Evolutionary conservation across 176 grass and related monocot genomes (phyloP), one percentile per base, ranked within the genome.

Genomic region (Rhipidocladum racemiflorum): DNA sequence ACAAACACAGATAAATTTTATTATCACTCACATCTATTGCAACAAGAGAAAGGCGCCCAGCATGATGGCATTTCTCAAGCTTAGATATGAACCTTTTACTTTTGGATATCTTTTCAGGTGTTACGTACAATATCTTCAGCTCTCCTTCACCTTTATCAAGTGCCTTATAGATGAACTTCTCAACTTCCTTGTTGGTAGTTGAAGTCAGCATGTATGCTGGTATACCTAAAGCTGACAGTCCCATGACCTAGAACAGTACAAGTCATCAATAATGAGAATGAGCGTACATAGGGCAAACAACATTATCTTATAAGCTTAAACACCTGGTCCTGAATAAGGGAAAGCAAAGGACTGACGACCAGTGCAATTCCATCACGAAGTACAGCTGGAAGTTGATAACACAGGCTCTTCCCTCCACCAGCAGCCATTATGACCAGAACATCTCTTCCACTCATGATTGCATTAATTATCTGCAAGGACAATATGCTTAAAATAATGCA

Each of bases 81-180:
- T 97, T 97, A 60, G 90, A 97, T 88, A 97, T 92, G 80, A 97
- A 97, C 80, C 94, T 97, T 85, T 97, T 97, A 85, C 94, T 97
- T 85, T 87, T 97, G 3, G 92, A 97, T 75, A 94, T 92, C 77
- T 97, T 97, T 92, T 97, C 94, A 67, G 94, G 94, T 36, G 94
- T 97, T n/a, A 97, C 92, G 28, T 97, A 97, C 79, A 97, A 79
- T 90, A 97, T 87, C 85, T 94, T 97, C 27, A 97, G 39, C 81
- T 80, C 86, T 60, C 90, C 88, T 85, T 91, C 92, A 70, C 92
- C 95, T 84, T 92, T 97, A 32, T 97, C 95, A 81, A 97, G 95
- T 68, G 84, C 83, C 65, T 87, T 97, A 68, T 94, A 91, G 65
- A 97, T 87, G 66, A 92, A 89, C 75, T 92, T 94, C 70, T 97